Base-by-base conservation (phyloP, 768 basidiomycete genomes). In the Mycena vitilis region DNA sequence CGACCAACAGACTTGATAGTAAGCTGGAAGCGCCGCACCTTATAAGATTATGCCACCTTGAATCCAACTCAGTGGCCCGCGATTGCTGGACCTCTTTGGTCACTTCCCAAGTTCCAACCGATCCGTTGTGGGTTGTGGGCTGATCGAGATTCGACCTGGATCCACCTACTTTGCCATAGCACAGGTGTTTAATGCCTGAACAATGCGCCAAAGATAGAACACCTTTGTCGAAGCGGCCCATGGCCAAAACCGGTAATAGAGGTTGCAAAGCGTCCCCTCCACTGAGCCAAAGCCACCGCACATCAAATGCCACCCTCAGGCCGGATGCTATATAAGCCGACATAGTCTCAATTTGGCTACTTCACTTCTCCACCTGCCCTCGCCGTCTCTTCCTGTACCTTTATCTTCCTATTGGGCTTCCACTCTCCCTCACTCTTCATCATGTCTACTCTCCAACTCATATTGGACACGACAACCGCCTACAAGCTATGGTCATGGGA, bases 371-470 rank as follows among this genome's bases (percentile, higher is more conserved):
- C 53, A 55, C 4, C 11, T 15, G 5, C 45, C 45, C 23, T 23
- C 13, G 40, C 62, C 40, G 9, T 16, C 23, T 44, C 37, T 56
- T 42, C 44, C 15, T 25, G 25, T 49, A 48, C 38, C 44, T 5
- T 52, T 54, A 12, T 62, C 45, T 36, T 49, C 34, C 16, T 54
- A 13, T 42, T 9, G 8, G 10, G 37, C 55, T n/a, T 60, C n/a
- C 47, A 25, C 23, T 23, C 42, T 55, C 45, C 37, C 37, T 62
- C 42, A 30, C 15, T 40, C 40, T 15, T 52, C 52, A 57, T 40
- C 55, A 79, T 79, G 79, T 73, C 79, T 36, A 76, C 77, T 2
- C 75, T 80, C 54, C 55, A 77, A 58, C 68, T 80, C 22, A 61
- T 74, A 57, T 77, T 73, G 73, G 67, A 74, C 25, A 22, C 56